Conservation (phyloP, 345 rosid species). For the Gossypium turneri region DNA sequence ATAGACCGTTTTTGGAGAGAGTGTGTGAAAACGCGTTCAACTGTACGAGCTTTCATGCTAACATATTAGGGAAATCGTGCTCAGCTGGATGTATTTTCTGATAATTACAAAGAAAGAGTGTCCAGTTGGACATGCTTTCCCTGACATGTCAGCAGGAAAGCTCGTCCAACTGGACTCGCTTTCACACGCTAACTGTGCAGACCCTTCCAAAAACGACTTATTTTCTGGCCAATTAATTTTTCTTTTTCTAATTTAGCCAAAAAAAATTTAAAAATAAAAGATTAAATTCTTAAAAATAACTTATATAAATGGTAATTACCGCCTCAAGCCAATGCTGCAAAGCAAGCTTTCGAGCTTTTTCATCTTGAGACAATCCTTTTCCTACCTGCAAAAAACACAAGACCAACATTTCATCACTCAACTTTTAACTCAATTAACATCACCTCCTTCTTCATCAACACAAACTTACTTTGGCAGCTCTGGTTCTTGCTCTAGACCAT, state of each 20-base stretch:
- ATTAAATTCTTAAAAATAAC: no score
- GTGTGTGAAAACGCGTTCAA: no score
- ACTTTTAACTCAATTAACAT: not conserved
- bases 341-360: slow-evolving; percentile 80
- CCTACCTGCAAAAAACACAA: slow-evolving; percentile 53
- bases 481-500: slow-evolving; percentile 86
- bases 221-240: no score
- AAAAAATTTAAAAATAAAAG: no score
- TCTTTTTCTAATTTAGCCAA: no score
- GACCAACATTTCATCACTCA: not conserved
- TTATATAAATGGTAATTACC: slow-evolving; percentile 38
- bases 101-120: no score
- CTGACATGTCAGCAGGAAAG: no score
- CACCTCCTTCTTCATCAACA: not conserved
- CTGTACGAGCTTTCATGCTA: no score
- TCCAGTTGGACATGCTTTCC: fast-evolving
- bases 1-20: fast-evolving
- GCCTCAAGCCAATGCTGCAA: slow-evolving; percentile 98
- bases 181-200: no score
- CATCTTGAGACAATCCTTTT: slow-evolving; percentile 83
- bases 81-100: no score
- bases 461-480: slow-evolving; percentile 74
- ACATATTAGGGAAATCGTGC: no score
- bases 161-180: fast-evolving
- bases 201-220: fast-evolving